Base-by-base conservation (phyloP, 768 basidiomycete species). In the Coprinellus micaceus region DNA sequence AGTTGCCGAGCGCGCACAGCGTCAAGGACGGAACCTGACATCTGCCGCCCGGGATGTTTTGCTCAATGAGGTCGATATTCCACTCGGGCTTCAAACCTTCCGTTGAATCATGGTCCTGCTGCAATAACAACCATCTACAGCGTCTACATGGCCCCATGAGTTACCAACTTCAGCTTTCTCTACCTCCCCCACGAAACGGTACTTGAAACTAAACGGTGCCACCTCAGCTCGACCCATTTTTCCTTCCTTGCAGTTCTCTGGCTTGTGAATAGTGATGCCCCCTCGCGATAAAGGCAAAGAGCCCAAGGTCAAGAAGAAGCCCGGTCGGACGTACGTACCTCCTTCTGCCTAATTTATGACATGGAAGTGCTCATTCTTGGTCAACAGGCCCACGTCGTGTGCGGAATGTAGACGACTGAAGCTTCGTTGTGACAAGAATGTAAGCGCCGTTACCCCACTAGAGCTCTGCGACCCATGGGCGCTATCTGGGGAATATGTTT, bases 371-470 rank as follows among this genome's bases (percentile, higher is more conserved):
- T 55, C 51, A 58, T 56, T 76, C 39, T 60, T 75, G 76, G 61
- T 82, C 78, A 2, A 10, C 51, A 80, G 78, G 22, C 79, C 78
- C 4, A 82, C 80, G 12, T 73, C 77, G 15, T 82, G 80, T 61
- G 77, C 77, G 17, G 79, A 82, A 66, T 81, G 80, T 62, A 69
- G 78, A 47, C 76, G 85, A 44, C 74, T 88, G 40, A 87, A 88
- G 66, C 72, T 88, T 41, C 77, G 80, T 29, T 88, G 86, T 61
- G 85, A 88, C 64, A 79, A 80, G 63, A 81, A 82, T 67, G 85
- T 83, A 66, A 58, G 73, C 63, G 44, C 22, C 25, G 51, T 53
- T 50, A 53, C 36, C 28, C 17, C 15, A 33, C 12, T 33, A 12
- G 37, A 47, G 19, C 40, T 46, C 52, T 45, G 51, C 30, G 10